phyloP scores from a whole-genome alignment of 345 rosid genomes.

The Barbarea vulgaris region DNA sequence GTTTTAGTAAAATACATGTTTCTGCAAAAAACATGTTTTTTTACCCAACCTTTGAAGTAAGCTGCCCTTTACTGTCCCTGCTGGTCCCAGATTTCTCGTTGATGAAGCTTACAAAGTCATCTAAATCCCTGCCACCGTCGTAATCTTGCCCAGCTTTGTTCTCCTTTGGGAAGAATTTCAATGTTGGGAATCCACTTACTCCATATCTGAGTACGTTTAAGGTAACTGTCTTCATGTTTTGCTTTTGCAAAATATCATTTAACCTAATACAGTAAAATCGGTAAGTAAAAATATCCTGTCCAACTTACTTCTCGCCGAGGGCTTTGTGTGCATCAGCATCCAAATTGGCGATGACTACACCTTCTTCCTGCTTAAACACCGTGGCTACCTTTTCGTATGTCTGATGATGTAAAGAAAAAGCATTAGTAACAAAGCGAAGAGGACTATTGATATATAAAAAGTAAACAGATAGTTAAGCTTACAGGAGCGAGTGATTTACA shows the following conservation, averaged over 20 bases:
- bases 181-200: conserved; percentile 89
- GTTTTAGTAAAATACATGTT: neutral
- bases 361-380: conserved; percentile 74
- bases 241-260: neutral
- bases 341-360: conserved; percentile 83
- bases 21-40: neutral
- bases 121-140: conserved; percentile 88
- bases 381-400: conserved; percentile 88
- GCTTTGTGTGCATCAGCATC: conserved; percentile 90
- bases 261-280: neutral
- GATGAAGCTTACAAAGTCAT: conserved; percentile 83
- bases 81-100: conserved; percentile 83
- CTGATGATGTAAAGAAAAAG: conserved; percentile 43
- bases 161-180: conserved; percentile 87
- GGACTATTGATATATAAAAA: neutral
- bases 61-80: conserved; percentile 87
- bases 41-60: conserved; percentile 67
- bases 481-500: conserved; percentile 98
- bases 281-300: neutral
- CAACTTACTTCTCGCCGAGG: conserved; percentile 78
- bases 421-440: conserved; percentile 6
- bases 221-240: neutral
- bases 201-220: conserved; percentile 65
- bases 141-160: conserved; percentile 96
- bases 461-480: conserved; percentile 37